These are phyloP conservation scores for Gaertneriomyces semiglobifer DNA, from an alignment of 192 early-diverging fungal genomes.

Conservation along the genomic window DNA sequence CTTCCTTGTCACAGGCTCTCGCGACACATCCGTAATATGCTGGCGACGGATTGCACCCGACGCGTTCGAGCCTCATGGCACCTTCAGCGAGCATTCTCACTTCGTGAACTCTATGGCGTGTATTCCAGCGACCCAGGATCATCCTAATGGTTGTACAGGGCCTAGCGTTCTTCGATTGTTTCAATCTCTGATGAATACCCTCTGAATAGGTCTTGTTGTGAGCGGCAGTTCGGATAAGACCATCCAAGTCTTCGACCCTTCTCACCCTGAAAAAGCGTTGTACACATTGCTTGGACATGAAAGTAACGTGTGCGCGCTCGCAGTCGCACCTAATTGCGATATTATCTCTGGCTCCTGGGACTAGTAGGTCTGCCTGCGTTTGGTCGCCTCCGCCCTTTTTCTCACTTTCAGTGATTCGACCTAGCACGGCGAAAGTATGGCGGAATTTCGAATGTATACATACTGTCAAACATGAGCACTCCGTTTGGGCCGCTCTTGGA, in stretches of 20 bases:
- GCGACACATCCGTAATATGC: conserved; percentile 45
- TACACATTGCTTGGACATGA: conserved; percentile 75
- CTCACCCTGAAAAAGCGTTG: conserved; percentile 51
- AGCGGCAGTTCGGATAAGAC: conserved; percentile 80
- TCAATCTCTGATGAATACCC: neutral
- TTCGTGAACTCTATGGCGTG: conserved; percentile 75
- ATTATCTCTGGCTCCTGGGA: conserved; percentile 98
- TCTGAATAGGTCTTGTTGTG: conserved; percentile 67
- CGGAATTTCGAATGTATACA: conserved; percentile 65
- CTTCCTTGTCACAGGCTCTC: conserved; percentile 18
- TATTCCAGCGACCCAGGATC: conserved; percentile 53
- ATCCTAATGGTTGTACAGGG: conserved; percentile 57
- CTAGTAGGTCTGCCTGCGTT: conserved; percentile 50
- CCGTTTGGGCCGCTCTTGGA: conserved; percentile 90
- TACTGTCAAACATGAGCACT: conserved; percentile 69
- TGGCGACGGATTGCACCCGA: conserved; percentile 62
- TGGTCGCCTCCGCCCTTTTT: neutral
- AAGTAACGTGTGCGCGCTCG: conserved; percentile 82
- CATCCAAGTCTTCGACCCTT: conserved; percentile 77
- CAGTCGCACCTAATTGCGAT: conserved; percentile 53
- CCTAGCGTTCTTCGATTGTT: neutral
- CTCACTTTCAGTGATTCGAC: neutral
- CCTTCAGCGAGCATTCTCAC: conserved; percentile 65
- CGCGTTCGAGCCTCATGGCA: conserved; percentile 48
- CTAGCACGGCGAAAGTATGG: conserved; percentile 88